phyloP scores from a whole-genome alignment of 1,284 basidiomycete species.

The Cryptococcus sp. region DNA sequence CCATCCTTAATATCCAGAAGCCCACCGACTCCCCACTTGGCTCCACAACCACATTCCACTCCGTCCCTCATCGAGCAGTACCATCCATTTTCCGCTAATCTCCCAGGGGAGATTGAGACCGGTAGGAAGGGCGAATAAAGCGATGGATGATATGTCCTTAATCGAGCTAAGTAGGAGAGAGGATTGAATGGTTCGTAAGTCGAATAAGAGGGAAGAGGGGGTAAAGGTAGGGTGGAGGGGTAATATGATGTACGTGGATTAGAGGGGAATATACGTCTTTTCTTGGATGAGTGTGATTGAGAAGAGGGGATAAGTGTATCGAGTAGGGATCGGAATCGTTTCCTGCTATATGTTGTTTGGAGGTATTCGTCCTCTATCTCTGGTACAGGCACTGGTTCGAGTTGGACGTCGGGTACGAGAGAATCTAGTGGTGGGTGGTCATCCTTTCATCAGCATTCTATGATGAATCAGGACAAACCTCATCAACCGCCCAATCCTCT shows the following conservation, averaged over 20 bases:
- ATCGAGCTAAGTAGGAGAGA: slow-evolving; percentile 27
- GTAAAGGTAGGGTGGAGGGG: slow-evolving; percentile 22
- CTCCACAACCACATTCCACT: slow-evolving; percentile 23
- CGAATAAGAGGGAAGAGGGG: slow-evolving; percentile 12
- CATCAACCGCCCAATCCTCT: slow-evolving; percentile 6
- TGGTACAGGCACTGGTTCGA: slow-evolving; percentile 10
- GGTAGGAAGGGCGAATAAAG: slow-evolving; percentile 13
- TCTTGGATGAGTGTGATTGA: slow-evolving; percentile 2
- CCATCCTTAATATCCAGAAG: slow-evolving; percentile 19
- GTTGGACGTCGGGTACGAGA: slow-evolving; percentile 8
- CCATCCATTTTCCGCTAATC: slow-evolving; percentile 32
- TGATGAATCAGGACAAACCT: slow-evolving; percentile 2
- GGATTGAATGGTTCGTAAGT: slow-evolving; percentile 34
- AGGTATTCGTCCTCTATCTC: background rate
- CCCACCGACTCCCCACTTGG: slow-evolving; percentile 10
- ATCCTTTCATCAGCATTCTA: slow-evolving; percentile 1
- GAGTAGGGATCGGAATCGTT: slow-evolving; percentile 18
- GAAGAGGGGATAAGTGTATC: slow-evolving; percentile 12
- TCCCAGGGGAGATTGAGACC: slow-evolving; percentile 12
- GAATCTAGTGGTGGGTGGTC: slow-evolving; percentile 8
- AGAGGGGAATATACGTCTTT: slow-evolving; percentile 14
- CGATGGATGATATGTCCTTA: slow-evolving; percentile 26
- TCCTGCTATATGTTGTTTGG: slow-evolving; percentile 1
- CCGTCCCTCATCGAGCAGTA: slow-evolving; percentile 11
- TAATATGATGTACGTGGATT: background rate